phyloP scores from a whole-genome alignment of 768 basidiomycete species.

The Fistulinella prunicolor region DNA sequence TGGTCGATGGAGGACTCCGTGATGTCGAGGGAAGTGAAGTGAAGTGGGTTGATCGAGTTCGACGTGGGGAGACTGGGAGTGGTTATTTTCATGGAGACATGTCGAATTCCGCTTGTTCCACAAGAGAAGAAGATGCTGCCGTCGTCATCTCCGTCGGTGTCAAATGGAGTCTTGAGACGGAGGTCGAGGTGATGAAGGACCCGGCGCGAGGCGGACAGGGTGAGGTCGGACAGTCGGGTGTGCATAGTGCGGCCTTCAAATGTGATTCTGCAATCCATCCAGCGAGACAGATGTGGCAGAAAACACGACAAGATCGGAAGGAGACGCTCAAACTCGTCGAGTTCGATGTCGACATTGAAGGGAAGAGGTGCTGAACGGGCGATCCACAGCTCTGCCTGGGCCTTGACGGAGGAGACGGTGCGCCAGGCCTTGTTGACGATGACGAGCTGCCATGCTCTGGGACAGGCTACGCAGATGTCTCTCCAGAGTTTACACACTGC shows the following conservation, averaged over 20 bases:
- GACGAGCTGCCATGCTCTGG: constrained; percentile 60
- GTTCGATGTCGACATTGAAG: constrained; percentile 52
- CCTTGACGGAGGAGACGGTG: constrained; percentile 37
- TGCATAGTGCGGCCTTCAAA: constrained; percentile 33
- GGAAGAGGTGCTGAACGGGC: constrained; percentile 50
- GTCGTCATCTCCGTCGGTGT: constrained; percentile 18
- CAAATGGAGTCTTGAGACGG: constrained; percentile 25
- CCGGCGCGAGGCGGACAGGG: constrained; percentile 14
- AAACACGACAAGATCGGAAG: constrained; percentile 65
- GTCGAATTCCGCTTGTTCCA: constrained; percentile 35
- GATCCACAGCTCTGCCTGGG: constrained; percentile 54
- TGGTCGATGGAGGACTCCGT: constrained; percentile 43
- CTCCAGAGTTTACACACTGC: constrained; percentile 61
- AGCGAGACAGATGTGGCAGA: constrained; percentile 53
- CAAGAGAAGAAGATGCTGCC: constrained; percentile 28
- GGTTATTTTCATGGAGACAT: constrained; percentile 48
- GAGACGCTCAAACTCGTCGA: constrained; percentile 47
- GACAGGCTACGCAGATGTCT: constrained; percentile 49
- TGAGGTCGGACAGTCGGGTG: constrained; percentile 27
- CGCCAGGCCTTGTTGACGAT: constrained; percentile 44
- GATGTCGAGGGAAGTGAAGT: constrained; percentile 57
- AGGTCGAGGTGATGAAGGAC: constrained; percentile 30
- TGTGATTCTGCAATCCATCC: constrained; percentile 50
- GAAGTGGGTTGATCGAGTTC: constrained; percentile 43
- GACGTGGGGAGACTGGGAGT: constrained; percentile 49